A percentile compares a stretch with the other conserved stretches of the same genome.
These are phyloP conservation scores for Paraphaeosphaeria minitans DNA, from an alignment of 2,329 filamentous ascomycete genomes.

Conservation along the genomic window DNA sequence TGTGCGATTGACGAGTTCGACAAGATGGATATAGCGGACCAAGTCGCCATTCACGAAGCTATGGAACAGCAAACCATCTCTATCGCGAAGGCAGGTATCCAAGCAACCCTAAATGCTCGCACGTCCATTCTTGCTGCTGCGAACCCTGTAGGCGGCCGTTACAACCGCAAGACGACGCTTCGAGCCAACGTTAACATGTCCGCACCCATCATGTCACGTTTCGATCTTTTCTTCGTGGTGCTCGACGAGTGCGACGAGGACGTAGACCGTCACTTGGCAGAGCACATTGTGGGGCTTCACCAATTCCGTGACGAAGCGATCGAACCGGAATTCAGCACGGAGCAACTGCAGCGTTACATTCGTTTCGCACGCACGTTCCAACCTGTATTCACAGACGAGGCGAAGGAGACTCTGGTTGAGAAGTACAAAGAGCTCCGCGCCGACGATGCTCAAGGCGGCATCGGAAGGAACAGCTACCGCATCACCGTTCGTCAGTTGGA, in stretches of 20 bases:
- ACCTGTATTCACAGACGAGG: conserved; percentile 87
- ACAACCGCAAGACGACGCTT: conserved; percentile 94
- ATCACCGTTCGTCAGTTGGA: conserved; percentile 97
- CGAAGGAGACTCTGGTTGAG: conserved; percentile 81
- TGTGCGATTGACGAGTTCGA: conserved; percentile 99
- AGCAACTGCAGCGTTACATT: conserved; percentile 96
- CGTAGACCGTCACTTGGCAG: conserved; percentile 86
- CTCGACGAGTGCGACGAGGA: conserved; percentile 95
- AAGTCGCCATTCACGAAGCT: conserved; percentile 98
- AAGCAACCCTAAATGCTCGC: conserved; percentile 93
- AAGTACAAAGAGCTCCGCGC: conserved; percentile 95
- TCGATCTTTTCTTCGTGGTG: conserved; percentile 98
- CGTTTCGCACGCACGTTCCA: conserved; percentile 94
- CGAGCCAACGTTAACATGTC: conserved; percentile 98
- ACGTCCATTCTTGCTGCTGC: conserved; percentile 95
- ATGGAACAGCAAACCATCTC: conserved; percentile 99
- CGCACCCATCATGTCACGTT: conserved; percentile 98
- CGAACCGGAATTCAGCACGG: conserved; percentile 90
- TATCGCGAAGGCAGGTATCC: conserved; percentile 97
- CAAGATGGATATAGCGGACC: conserved; percentile 98
- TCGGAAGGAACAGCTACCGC: conserved; percentile 93
- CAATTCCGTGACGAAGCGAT: conserved; percentile 91
- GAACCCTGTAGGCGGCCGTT: conserved; percentile 94
- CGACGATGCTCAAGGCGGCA: conserved; percentile 91
- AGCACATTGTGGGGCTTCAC: conserved; percentile 94